Percentiles rank a stretch among this genome's conserved stretches.
Evolutionary conservation across 805 yeast species (phyloP).

Genomic region (Barnettozyma wickerhamii): DNA sequence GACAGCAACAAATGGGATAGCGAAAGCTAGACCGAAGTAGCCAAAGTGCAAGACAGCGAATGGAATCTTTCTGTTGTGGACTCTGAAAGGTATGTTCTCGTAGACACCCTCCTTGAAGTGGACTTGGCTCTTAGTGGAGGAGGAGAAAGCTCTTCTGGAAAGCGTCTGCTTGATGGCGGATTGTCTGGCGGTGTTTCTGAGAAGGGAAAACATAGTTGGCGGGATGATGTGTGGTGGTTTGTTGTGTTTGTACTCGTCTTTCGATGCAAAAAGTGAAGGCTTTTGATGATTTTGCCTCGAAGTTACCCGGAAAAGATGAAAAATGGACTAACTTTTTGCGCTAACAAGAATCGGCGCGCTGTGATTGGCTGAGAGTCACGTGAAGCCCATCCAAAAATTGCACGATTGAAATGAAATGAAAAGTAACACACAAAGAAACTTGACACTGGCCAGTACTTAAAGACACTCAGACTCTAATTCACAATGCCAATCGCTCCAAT

Average conservation of each 20-base stretch:
- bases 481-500: slow-evolving; percentile 86
- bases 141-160: slow-evolving; percentile 48
- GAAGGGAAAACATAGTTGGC: slow-evolving; percentile 5
- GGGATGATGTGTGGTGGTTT: not conserved
- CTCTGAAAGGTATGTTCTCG: slow-evolving; percentile 91
- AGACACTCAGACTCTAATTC: too few relatives aligned
- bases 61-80: slow-evolving; percentile 90
- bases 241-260: not conserved
- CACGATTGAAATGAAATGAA: slow-evolving; percentile 7
- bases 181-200: slow-evolving; percentile 28
- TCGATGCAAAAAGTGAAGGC: not conserved
- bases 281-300: slow-evolving; percentile 1
- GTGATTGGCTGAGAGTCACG: slow-evolving; percentile 19
- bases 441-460: too few relatives aligned
- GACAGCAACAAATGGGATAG: slow-evolving; percentile 74
- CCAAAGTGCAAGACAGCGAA: slow-evolving; percentile 79
- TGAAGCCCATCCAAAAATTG: slow-evolving; percentile 2
- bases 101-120: slow-evolving; percentile 81
- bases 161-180: slow-evolving; percentile 26
- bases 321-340: not conserved
- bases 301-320: slow-evolving; percentile 1
- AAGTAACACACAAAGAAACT: too few relatives aligned
- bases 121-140: slow-evolving; percentile 40
- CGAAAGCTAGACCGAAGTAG: slow-evolving; percentile 65
- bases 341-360: slow-evolving; percentile 6